phyloP scores from a whole-genome alignment of 352 stramenopile species.

The Pythium oligandrum region DNA sequence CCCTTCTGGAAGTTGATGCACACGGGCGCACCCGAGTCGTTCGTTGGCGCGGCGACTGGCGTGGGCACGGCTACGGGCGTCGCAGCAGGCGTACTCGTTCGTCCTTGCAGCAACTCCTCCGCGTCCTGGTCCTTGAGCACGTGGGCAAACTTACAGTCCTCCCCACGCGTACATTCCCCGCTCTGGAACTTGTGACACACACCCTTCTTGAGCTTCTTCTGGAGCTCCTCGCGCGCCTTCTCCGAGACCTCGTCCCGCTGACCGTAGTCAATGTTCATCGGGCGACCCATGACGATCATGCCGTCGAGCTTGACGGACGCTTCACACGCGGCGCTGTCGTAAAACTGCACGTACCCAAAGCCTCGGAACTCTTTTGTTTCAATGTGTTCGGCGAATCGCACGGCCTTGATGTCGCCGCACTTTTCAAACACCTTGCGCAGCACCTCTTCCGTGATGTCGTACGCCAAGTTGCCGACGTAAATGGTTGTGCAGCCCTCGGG shows the following conservation, averaged over 20 bases:
- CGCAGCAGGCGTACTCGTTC: not conserved
- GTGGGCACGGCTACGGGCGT: not conserved
- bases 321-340: conserved; percentile 84
- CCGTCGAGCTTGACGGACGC: conserved; percentile 75
- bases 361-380: conserved; percentile 83
- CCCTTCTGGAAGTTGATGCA: conserved; percentile 34
- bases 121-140: conserved; percentile 17
- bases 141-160: conserved; percentile 43
- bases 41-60: conserved; percentile 1
- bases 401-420: conserved; percentile 71
- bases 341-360: conserved; percentile 92
- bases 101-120: conserved; percentile 3
- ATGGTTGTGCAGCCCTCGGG: conserved; percentile 89
- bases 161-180: conserved; percentile 27
- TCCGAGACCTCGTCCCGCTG: conserved; percentile 59
- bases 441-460: conserved; percentile 90
- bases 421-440: conserved; percentile 77
- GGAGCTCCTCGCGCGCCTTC: conserved; percentile 62
- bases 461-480: conserved; percentile 96
- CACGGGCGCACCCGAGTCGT: conserved; percentile 14
- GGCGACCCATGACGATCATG: conserved; percentile 78
- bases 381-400: conserved; percentile 83
- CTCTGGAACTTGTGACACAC: conserved; percentile 39
- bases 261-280: conserved; percentile 83
- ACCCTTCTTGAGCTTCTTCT: conserved; percentile 51